Percentiles rank a stretch among this genome's conserved stretches.
These are phyloP conservation scores for Neurospora cerealis DNA, from an alignment of 495 filamentous ascomycete species.

Conservation along the genomic window DNA sequence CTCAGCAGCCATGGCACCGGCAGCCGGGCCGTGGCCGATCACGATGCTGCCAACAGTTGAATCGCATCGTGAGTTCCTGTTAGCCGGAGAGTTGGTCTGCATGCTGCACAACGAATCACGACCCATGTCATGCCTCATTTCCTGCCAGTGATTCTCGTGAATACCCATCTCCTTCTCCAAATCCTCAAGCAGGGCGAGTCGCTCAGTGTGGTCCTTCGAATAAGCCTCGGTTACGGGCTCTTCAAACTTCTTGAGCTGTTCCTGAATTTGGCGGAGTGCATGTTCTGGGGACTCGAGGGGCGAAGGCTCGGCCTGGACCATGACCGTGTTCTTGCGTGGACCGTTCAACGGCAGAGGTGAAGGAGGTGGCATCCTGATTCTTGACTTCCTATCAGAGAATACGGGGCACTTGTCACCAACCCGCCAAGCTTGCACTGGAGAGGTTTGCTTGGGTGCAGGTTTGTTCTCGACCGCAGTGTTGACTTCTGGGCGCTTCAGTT, in stretches of 20 bases:
- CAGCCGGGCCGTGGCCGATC: constrained; percentile 10
- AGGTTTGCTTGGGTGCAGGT: constrained; percentile 5
- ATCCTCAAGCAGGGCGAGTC: constrained; percentile 37
- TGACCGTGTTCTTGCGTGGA: constrained; percentile 19
- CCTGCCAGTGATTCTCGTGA: constrained; percentile 41
- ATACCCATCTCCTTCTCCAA: constrained; percentile 44
- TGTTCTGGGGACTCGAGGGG: constrained; percentile 39
- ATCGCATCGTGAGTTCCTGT: constrained; percentile 16
- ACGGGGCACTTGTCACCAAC: constrained; percentile 43
- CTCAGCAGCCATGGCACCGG: constrained; percentile 19
- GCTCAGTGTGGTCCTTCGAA: constrained; percentile 22
- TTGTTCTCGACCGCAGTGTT: background rate
- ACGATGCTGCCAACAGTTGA: constrained; percentile 10
- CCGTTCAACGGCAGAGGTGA: constrained; percentile 35
- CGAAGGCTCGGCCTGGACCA: constrained; percentile 34
- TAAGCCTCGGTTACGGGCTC: constrained; percentile 15
- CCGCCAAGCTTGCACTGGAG: constrained; percentile 36
- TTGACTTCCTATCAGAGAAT: constrained; percentile 38
- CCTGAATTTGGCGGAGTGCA: constrained; percentile 40
- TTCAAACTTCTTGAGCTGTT: constrained; percentile 37
- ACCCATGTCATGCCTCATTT: constrained; percentile 34
- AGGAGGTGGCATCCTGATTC: constrained; percentile 36
- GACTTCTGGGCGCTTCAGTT: background rate
- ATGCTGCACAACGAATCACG: constrained; percentile 40
- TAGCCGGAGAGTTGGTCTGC: constrained; percentile 19